Conservation (phyloP, 2,329 filamentous ascomycete species). For the Escovopsis sp. region DNA sequence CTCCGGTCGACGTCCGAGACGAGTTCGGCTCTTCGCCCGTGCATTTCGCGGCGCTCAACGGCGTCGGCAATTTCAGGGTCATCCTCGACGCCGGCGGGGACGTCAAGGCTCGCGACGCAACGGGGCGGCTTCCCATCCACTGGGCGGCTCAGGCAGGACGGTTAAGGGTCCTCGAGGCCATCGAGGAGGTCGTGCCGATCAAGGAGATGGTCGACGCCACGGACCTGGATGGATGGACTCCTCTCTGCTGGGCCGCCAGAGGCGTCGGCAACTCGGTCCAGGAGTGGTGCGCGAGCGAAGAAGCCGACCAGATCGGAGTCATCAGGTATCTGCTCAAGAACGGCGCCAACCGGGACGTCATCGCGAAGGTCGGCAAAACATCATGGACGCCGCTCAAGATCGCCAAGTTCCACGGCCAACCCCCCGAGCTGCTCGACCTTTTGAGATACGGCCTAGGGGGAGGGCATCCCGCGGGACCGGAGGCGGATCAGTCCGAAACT, state of each 20-base stretch:
- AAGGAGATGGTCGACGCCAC: constrained; percentile 2
- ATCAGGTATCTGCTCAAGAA: constrained; percentile 6
- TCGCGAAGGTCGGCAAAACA: neutral
- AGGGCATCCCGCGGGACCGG: neutral
- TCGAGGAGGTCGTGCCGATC: constrained; percentile 1
- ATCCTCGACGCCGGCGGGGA: constrained; percentile 6
- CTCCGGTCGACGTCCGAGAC: constrained; percentile 1
- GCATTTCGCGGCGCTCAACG: constrained; percentile 3
- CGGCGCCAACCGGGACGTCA: constrained; percentile 1
- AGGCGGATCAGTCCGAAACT: constrained; percentile 3
- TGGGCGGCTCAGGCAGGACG: constrained; percentile 5
- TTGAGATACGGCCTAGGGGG: constrained; percentile 2
- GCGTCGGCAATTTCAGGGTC: constrained; percentile 3
- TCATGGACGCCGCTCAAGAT: constrained; percentile 5
- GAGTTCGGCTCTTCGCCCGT: constrained; percentile 3
- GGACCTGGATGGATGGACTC: constrained; percentile 5
- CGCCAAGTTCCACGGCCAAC: constrained; percentile 2
- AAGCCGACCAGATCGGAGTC: constrained; percentile 3
- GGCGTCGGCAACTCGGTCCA: neutral
- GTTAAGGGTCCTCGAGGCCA: constrained; percentile 2
- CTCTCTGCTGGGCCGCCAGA: constrained; percentile 6
- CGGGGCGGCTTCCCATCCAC: constrained; percentile 3
- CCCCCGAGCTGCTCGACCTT: constrained; percentile 2
- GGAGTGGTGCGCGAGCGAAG: neutral
- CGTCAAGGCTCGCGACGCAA: constrained; percentile 1